Conservation (phyloP, 176 grass and related monocot species). For the Secale cereale region DNA sequence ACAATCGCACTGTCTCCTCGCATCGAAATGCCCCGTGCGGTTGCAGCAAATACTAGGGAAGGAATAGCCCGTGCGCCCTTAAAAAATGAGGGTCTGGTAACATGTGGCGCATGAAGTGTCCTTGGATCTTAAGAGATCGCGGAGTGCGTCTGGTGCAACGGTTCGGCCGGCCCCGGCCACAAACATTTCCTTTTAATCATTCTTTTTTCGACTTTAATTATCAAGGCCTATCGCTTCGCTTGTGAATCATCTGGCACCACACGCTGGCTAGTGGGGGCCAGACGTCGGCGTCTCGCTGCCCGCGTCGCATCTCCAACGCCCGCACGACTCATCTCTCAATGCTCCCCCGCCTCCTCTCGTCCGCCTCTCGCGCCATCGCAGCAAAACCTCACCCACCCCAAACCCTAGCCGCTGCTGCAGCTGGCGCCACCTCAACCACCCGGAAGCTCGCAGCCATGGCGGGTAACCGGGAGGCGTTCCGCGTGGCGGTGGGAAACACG, state of each 20-base stretch:
- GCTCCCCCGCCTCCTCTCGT: slow-evolving; percentile 27
- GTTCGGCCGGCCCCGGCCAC: too few relatives aligned
- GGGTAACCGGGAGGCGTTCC: slow-evolving; percentile 62
- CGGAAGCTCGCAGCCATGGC: slow-evolving; percentile 19
- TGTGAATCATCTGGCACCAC: not conserved
- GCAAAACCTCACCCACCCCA: slow-evolving; percentile 39
- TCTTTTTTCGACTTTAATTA: not conserved
- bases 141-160: too few relatives aligned
- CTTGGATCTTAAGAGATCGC: too few relatives aligned
- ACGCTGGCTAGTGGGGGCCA: slow-evolving; percentile 24
- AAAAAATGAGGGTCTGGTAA: too few relatives aligned
- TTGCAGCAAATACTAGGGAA: too few relatives aligned
- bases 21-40: too few relatives aligned
- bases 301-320: not conserved
- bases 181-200: too few relatives aligned
- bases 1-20: too few relatives aligned
- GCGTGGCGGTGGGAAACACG: slow-evolving; percentile 72
- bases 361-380: slow-evolving; percentile 28
- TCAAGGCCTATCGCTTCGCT: not conserved
- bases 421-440: not conserved
- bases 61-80: too few relatives aligned
- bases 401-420: slow-evolving; percentile 13
- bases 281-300: not conserved
- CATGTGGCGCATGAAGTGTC: too few relatives aligned
- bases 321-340: not conserved